Evolutionary conservation across 140 eudicot species (phyloP).

Genomic region (Senecio squalidus): DNA sequence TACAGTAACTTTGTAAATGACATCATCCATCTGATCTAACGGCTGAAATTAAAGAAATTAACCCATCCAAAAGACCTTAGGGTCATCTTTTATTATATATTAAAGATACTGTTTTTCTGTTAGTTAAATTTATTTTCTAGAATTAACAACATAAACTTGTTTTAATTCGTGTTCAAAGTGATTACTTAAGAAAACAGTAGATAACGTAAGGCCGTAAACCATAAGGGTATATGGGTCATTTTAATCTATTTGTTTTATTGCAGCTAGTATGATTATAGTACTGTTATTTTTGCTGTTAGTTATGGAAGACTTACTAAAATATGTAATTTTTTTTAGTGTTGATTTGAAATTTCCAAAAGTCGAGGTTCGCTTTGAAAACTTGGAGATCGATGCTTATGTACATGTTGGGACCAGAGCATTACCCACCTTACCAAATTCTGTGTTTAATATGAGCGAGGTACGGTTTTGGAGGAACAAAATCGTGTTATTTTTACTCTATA

Average conservation of each 20-base stretch:
- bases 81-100: no score
- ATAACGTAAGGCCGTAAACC: no score
- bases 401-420: conserved; percentile 97
- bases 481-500: background rate
- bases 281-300: background rate
- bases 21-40: no score
- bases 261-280: no score
- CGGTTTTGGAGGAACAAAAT: background rate
- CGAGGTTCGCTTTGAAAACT: conserved; percentile 73
- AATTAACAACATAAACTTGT: background rate
- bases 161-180: no score
- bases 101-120: background rate
- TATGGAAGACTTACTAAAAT: background rate
- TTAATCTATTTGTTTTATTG: background rate
- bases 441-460: conserved; percentile 84
- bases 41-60: no score
- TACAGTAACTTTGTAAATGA: no score
- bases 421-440: conserved; percentile 85
- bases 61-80: no score
- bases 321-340: conserved; percentile 45
- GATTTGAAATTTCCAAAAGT: conserved; percentile 85
- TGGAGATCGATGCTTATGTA: conserved; percentile 67
- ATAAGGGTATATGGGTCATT: background rate
- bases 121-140: background rate
- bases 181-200: no score